Evolutionary conservation across 257 asterid species (phyloP), one percentile per base, ranked within the genome.

Genomic region (Galeopsis tetrahit): DNA sequence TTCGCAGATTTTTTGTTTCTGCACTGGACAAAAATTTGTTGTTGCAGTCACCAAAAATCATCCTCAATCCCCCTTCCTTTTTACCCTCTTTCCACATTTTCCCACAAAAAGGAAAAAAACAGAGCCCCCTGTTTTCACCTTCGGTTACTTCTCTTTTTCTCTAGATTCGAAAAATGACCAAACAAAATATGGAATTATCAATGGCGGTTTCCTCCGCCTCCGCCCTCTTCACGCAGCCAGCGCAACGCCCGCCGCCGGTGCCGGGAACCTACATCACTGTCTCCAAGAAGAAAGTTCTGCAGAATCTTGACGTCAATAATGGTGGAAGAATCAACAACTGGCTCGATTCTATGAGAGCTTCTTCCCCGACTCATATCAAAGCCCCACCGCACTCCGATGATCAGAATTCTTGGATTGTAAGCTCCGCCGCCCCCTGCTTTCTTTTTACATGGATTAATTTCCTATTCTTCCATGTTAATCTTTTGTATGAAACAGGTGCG

Each of bases 281-380:
- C 51, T 81, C 90, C 5, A 78, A 82, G 79, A 88, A 84, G 80
- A 82, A 85, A 17, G 67, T 84, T 3, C 75, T 82, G 46, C 88
- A 87, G 70, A 84, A 84, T 31, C 88, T 86, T 34, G 92, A 87
- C 1, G 76, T 78, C 61, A 83, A 74, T 65, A 55, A 72, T 39
- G 83, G 86, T 42, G 75, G 83, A 0, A 85, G 84, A 75, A 82
- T 81, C 73, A 90, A 85, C 73, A 33, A 96, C 10, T 90, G 96
- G 97, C 83, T 89, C 9, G 98, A 90, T 36, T 81, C 91, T 17
- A 93, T 93, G 98, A 86, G 87, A 71, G 92, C 95, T 63, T 93
- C 96, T 56, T 93, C 98, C 32, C 98, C 98, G 17, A 89, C 97
- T 2, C 97, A 81, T 31, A 34, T 80, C 72, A 82, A 88, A 49